Base-by-base conservation (phyloP, 2,329 filamentous ascomycete species). In the Macrophomina tecta region DNA sequence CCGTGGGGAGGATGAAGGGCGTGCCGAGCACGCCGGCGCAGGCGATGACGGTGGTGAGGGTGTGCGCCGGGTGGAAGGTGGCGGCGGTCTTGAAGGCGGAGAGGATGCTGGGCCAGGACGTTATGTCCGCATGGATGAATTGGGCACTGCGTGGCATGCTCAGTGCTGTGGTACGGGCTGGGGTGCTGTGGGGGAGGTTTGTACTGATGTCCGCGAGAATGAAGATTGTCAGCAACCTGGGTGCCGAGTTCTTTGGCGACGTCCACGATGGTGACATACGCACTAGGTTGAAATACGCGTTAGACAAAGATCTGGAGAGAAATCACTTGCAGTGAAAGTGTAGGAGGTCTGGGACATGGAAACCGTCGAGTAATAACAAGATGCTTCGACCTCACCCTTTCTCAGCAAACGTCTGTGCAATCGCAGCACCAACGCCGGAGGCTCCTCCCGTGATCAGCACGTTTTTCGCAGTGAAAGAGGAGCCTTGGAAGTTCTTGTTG, bases 101-200 rank as follows among this genome's bases (percentile, higher is more conserved):
- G 18, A 71, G 65, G 64, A 76, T 75, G n/a, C 70, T 70, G 8
- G 67, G 51, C 64, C 75, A 77, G 16, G 71, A 72, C 6, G 72
- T 72, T 6, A 78, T 73, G 67, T 79, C 73, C 56, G 74, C 73
- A 38, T 67, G 67, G 8, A 74, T 72, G 53, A 77, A 78, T 23
- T 74, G 72, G 7, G 75, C 73, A 4, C 67, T 70, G 56, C 67
- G 16, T 42, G 16, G 7, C 12, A 18, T 11, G 18, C 18, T 18
- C 18, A 18, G 18, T 18, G 18, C 18, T 18, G 18, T 18, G 18
- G 18, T 18, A 5, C 23, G 7, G 36, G 18, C 42, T 28, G 23
- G 36, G 36, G 16, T 12, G 3, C 2, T 5, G 7, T 4, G 23
- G 23, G 18, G n/a, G 16, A 34, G 34, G 18, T 38, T 11, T 58